Evolutionary conservation across 352 stramenopile species (phyloP).

Genomic region (Globisporangium solare): DNA sequence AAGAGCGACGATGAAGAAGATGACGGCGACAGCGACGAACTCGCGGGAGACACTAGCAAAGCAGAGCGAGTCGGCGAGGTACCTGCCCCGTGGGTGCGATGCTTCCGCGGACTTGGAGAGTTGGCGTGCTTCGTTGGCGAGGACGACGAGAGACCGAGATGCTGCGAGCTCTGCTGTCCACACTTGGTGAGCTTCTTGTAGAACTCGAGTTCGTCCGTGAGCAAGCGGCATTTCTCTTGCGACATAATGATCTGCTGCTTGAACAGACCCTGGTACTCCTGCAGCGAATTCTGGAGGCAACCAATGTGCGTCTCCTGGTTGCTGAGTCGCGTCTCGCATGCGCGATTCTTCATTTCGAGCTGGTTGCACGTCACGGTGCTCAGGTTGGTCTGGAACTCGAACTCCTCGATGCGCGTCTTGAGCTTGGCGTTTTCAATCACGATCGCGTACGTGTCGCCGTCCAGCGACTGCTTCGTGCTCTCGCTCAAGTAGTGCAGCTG

Average conservation of each 20-base stretch:
- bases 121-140: slow-evolving; percentile 3
- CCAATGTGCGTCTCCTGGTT: slow-evolving; percentile 73
- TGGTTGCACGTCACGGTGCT: slow-evolving; percentile 54
- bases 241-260: slow-evolving; percentile 83
- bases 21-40: not conserved
- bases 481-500: slow-evolving; percentile 69
- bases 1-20: not conserved
- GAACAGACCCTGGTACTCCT: slow-evolving; percentile 77
- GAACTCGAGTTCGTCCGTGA: slow-evolving; percentile 76
- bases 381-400: slow-evolving; percentile 65
- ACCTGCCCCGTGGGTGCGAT: not conserved
- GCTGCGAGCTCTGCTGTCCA: slow-evolving; percentile 34
- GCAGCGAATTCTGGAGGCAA: slow-evolving; percentile 69
- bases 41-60: not conserved
- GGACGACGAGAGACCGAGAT: slow-evolving; percentile 7
- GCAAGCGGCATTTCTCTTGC: slow-evolving; percentile 68
- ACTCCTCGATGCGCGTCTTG: slow-evolving; percentile 66
- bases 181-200: slow-evolving; percentile 79
- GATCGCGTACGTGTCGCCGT: slow-evolving; percentile 56
- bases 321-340: slow-evolving; percentile 58
- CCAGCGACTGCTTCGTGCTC: slow-evolving; percentile 51
- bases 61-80: not conserved
- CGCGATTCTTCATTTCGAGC: slow-evolving; percentile 64
- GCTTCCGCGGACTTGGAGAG: slow-evolving; percentile 12
- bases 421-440: slow-evolving; percentile 64